A percentile compares a stretch with the other conserved stretches of the same genome.
Evolutionary conservation across 192 early-diverging fungal species (phyloP).

Genomic region (Geosiphon pyriformis): DNA sequence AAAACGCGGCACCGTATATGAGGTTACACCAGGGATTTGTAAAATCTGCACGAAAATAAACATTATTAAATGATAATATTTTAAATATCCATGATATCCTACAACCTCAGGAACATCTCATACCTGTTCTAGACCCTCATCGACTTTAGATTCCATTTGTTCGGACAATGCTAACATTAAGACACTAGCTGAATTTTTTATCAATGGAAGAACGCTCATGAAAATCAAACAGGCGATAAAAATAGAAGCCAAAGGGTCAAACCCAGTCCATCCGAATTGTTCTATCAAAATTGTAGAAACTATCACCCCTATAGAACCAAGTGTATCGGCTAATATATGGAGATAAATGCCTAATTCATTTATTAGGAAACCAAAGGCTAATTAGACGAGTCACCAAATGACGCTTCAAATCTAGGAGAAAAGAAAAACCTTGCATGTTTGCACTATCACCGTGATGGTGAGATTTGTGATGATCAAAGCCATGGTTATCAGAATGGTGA

Average conservation of each 20-base stretch:
- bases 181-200: conserved; percentile 59
- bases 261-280: conserved; percentile 89
- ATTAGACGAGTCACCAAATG: too few species aligned
- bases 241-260: conserved; percentile 92
- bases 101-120: background rate
- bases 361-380: too few species aligned
- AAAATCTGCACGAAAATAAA: background rate
- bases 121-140: conserved; percentile 45
- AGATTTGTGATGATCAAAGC: conserved; percentile 43
- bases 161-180: conserved; percentile 48
- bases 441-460: conserved; percentile 64
- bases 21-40: conserved; percentile 34
- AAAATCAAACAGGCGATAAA: conserved; percentile 87
- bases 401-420: too few species aligned
- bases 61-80: background rate
- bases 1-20: conserved; percentile 43
- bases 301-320: conserved; percentile 94
- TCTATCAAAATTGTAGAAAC: conserved; percentile 87
- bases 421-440: conserved; percentile 72
- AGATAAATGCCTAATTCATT: conserved; percentile 68
- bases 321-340: conserved; percentile 90
- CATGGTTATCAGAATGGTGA: conserved; percentile 35
- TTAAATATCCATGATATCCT: background rate
- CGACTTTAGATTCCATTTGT: conserved; percentile 33
- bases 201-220: conserved; percentile 76